Conservation (phyloP, 2,329 filamentous ascomycete genomes). For the Fusarium sacchari region DNA sequence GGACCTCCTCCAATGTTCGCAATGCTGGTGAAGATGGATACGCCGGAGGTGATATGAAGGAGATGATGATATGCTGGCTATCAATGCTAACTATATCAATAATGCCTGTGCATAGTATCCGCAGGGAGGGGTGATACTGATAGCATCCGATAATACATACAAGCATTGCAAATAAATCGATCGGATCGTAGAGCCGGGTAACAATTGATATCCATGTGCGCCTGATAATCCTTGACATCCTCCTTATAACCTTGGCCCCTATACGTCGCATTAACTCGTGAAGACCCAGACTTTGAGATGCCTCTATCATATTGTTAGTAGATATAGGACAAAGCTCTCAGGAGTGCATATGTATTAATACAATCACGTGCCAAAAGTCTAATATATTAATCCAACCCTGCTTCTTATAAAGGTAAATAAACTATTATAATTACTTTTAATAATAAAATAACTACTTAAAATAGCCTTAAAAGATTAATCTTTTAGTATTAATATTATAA, state of each 20-base stretch:
- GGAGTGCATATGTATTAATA: neutral
- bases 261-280: neutral
- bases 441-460: no score
- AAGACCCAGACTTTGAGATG: neutral
- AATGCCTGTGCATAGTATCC: neutral
- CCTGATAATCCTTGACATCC: neutral
- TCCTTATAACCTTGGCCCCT: neutral
- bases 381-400: no score
- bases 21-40: neutral
- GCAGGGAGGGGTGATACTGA: neutral
- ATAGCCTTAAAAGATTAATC: no score
- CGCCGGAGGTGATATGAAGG: neutral
- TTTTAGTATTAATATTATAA: no score
- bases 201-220: neutral
- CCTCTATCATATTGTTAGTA: conserved; percentile 1
- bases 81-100: neutral
- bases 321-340: neutral
- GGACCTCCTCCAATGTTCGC: neutral
- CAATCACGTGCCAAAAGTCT: no score
- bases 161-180: conserved; percentile 6
- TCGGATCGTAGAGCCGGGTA: neutral
- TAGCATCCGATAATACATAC: neutral
- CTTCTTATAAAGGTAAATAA: no score
- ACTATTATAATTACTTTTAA: no score
- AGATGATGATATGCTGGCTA: neutral